Evolutionary conservation across 164 flowering plant species (phyloP).

Genomic region (Umbilicus rupestris): DNA sequence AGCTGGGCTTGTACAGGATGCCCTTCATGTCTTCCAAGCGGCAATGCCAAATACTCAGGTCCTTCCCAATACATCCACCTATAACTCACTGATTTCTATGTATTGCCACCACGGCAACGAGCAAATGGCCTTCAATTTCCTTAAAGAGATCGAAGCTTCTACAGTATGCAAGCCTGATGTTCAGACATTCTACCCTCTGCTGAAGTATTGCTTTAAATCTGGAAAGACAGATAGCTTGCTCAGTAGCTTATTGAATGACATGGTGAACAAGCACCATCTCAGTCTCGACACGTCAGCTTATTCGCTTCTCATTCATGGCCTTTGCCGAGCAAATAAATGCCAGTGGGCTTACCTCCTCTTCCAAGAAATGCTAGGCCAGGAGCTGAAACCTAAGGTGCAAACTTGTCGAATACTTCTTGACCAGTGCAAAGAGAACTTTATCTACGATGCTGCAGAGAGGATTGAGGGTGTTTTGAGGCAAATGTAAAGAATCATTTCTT

Average conservation of each 20-base stretch:
- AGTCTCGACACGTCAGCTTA: slow-evolving; percentile 62
- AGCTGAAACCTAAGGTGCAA: slow-evolving; percentile 37
- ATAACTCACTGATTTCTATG: slow-evolving; percentile 67
- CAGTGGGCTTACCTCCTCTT: slow-evolving; percentile 59
- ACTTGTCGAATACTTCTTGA: slow-evolving; percentile 63
- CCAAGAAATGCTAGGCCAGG: slow-evolving; percentile 54
- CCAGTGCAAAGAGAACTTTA: slow-evolving; percentile 35
- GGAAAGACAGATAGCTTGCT: slow-evolving; percentile 30
- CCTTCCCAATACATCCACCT: slow-evolving; percentile 53
- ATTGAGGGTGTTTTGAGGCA: slow-evolving; percentile 46
- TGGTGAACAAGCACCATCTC: slow-evolving; percentile 60
- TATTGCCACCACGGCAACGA: slow-evolving; percentile 42
- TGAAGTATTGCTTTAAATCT: slow-evolving; percentile 46
- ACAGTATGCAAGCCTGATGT: slow-evolving; percentile 52
- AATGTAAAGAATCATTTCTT: slow-evolving; percentile 15
- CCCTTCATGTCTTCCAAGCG: slow-evolving; percentile 40
- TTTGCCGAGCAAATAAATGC: slow-evolving; percentile 49
- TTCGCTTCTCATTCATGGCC: slow-evolving; percentile 60
- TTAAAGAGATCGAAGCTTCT: slow-evolving; percentile 39
- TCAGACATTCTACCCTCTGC: slow-evolving; percentile 56
- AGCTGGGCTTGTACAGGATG: slow-evolving; percentile 42
- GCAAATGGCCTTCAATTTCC: slow-evolving; percentile 36
- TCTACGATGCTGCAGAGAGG: slow-evolving; percentile 46
- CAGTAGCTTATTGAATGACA: slow-evolving; percentile 40
- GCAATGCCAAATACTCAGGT: slow-evolving; percentile 52